These are phyloP conservation scores for Penicillium sp. DNA, from an alignment of 2,329 filamentous ascomycete species.

Conservation along the genomic window DNA sequence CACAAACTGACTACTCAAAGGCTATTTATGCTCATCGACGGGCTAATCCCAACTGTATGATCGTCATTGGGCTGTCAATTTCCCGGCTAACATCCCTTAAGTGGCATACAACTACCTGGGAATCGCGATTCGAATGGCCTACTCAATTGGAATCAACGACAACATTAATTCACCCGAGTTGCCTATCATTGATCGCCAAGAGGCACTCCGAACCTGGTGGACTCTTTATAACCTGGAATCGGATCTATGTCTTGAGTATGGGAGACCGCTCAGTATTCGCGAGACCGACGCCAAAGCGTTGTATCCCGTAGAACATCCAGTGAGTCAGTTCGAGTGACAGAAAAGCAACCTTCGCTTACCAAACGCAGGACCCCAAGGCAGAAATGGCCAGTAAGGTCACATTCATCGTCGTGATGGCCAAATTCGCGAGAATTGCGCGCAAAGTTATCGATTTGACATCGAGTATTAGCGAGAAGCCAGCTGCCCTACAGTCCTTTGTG, in stretches of 20 bases:
- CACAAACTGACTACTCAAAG: neutral
- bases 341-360: neutral
- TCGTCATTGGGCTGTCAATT: neutral
- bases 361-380: neutral
- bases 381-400: neutral
- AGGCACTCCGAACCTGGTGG: conserved; percentile 7
- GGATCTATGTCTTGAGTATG: conserved; percentile 11
- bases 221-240: conserved; percentile 11
- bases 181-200: neutral
- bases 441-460: conserved; percentile 11
- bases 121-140: conserved; percentile 9
- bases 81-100: neutral
- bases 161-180: neutral
- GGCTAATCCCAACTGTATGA: conserved; percentile 3
- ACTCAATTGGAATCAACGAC: conserved; percentile 6
- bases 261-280: conserved; percentile 8
- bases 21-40: conserved; percentile 4
- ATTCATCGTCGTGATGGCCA: conserved; percentile 6
- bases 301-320: neutral
- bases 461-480: conserved; percentile 3
- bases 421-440: conserved; percentile 6
- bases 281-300: conserved; percentile 9
- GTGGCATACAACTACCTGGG: conserved; percentile 13
- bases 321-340: neutral
- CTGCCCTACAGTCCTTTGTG: conserved; percentile 4